A percentile compares a stretch with the other conserved stretches of the same genome.
phyloP scores from a whole-genome alignment of 1,284 basidiomycete genomes.

The Ustilago shanxiensis region DNA sequence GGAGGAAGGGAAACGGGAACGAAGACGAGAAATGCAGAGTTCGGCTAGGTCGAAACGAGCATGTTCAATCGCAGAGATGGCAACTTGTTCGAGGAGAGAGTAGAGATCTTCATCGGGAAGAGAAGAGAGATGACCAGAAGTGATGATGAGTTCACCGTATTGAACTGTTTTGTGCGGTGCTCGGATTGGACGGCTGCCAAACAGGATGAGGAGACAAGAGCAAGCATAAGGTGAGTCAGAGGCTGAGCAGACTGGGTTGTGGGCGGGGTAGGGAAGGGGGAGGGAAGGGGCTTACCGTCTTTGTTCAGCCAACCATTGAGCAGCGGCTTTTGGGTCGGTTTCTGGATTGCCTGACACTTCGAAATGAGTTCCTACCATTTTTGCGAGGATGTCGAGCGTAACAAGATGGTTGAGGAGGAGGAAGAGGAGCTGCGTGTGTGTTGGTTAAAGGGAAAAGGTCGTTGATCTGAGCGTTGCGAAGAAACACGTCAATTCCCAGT shows the following conservation, averaged over 20 bases:
- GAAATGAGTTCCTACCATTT: constrained; percentile 19
- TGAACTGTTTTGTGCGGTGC: constrained; percentile 81
- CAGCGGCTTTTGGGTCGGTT: constrained; percentile 45
- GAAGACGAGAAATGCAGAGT: constrained; percentile 79
- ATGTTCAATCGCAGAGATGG: constrained; percentile 86
- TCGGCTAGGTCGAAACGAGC: constrained; percentile 84
- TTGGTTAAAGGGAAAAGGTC: background rate
- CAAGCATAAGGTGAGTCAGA: background rate
- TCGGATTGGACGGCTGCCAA: constrained; percentile 67
- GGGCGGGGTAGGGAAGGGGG: background rate
- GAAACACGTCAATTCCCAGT: constrained; percentile 2
- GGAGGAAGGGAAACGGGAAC: constrained; percentile 82
- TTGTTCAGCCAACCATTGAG: constrained; percentile 57
- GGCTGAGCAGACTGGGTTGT: too few species aligned
- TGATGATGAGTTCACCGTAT: constrained; percentile 76
- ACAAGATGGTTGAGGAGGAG: background rate
- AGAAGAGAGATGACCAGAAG: constrained; percentile 73
- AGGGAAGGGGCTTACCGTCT: constrained; percentile 39
- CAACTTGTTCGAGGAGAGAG: constrained; percentile 88
- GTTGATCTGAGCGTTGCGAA: constrained; percentile 22
- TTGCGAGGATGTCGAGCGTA: background rate
- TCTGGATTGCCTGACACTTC: constrained; percentile 37
- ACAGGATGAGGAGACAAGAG: background rate
- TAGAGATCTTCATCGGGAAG: constrained; percentile 72
- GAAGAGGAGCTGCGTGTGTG: background rate